Evolutionary conservation across 2,329 filamentous ascomycete genomes (phyloP).

Genomic region (Ascochyta rabiei): DNA sequence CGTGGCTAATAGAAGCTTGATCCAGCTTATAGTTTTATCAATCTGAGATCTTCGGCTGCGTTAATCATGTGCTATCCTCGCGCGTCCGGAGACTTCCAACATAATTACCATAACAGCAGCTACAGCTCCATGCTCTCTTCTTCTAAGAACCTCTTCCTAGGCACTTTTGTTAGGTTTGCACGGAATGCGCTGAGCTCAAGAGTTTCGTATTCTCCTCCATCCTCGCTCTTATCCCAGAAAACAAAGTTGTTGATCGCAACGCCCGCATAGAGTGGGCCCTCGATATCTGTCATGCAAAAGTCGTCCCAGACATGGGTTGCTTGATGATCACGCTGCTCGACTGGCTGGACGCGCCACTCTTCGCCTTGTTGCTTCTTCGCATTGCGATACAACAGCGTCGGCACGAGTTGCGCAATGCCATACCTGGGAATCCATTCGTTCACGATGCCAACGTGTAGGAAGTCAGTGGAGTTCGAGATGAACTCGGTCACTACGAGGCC

Average conservation of each 20-base stretch:
- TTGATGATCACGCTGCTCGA: slow-evolving; percentile 17
- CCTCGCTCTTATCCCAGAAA: slow-evolving; percentile 41
- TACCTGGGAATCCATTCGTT: not conserved
- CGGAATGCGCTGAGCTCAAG: slow-evolving; percentile 45
- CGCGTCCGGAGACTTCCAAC: no score
- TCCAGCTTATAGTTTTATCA: no score
- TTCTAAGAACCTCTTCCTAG: not conserved
- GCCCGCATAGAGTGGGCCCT: slow-evolving; percentile 40
- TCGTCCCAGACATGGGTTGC: slow-evolving; percentile 40
- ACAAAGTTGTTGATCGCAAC: slow-evolving; percentile 44
- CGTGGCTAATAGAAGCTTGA: no score
- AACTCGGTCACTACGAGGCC: slow-evolving; percentile 36
- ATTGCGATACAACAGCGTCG: slow-evolving; percentile 37
- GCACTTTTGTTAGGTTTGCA: slow-evolving; percentile 29
- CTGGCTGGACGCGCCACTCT: slow-evolving; percentile 40
- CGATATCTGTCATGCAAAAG: slow-evolving; percentile 45
- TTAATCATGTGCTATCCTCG: no score
- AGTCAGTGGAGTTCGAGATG: slow-evolving; percentile 40
- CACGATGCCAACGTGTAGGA: slow-evolving; percentile 19
- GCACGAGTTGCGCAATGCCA: slow-evolving; percentile 33
- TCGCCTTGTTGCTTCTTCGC: slow-evolving; percentile 40
- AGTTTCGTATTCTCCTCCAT: slow-evolving; percentile 19
- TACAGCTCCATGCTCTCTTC: slow-evolving; percentile 4
- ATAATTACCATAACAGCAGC: not conserved
- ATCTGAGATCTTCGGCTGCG: no score